Evolutionary conservation across 2,329 filamentous ascomycete genomes (phyloP), one percentile per base, ranked within the genome.

Genomic region (Aureobasidium sp.): DNA sequence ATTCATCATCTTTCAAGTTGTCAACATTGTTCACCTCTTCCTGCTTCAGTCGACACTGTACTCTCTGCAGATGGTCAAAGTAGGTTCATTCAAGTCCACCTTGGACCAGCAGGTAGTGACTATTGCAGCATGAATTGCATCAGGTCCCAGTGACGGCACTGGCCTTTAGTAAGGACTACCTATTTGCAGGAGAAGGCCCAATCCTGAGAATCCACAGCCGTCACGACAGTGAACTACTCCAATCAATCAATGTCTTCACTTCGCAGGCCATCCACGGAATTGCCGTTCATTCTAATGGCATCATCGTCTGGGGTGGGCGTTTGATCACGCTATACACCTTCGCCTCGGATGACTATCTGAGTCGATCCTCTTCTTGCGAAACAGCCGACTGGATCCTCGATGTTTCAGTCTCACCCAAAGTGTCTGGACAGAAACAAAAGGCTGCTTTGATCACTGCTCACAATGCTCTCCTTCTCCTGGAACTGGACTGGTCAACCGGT

Each of bases 261-360:
- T 78, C 79, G n/a, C 88, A 93, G 69, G 77, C 84, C 3, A 83
- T 94, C 54, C 90, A 94, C 71, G 89, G 89, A 2, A 84, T 93
- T 58, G 73, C 77, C n/a, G 73, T 84, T 27, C 65, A 67, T 55
- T 70, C 66, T 1, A 66, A 67, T 8, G 66, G 73, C 43, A 65
- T 84, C 10, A 75, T 93, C 6, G 73, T 86, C 17, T 95, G 89
- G 89, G 90, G 90, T 40, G 87, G 85, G 1, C 77, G 78, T 17
- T 81, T 77, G 1, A 74, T 89, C 10, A 37, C 62, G 13, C 21
- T 58, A 4, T 54, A 57, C 15, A n/a, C 17, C 7, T 57, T 53
- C 9, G 19, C 21, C 6, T 25, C 38, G 3, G 10, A 21, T 43
- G 10, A 38, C 8, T 10, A 5, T 4, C 17, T 35, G 2, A 23